Conservation (phyloP, 257 asterid genomes). For the Solanum etuberosum region DNA sequence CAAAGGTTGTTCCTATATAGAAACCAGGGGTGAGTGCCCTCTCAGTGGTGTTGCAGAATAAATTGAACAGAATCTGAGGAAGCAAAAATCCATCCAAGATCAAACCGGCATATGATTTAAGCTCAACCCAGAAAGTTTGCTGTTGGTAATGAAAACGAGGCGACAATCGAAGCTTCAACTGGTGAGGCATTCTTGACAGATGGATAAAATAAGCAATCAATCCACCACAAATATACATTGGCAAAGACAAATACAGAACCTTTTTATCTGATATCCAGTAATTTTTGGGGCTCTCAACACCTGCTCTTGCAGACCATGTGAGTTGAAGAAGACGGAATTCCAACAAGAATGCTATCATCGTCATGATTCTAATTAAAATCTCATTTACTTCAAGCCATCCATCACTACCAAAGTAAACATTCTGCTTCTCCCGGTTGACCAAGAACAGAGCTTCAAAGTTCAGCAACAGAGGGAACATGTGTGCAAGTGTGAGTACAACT, state of each 20-base stretch:
- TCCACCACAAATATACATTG: slow-evolving; percentile 61
- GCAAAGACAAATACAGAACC: slow-evolving; percentile 51
- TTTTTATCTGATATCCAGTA: slow-evolving; percentile 62
- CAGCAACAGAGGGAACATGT: slow-evolving; percentile 63
- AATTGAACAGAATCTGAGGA: slow-evolving; percentile 72
- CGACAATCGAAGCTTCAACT: slow-evolving; percentile 8
- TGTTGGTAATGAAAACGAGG: neutral
- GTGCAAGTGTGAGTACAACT: slow-evolving; percentile 56
- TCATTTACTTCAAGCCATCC: slow-evolving; percentile 88
- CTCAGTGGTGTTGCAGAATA: slow-evolving; percentile 38
- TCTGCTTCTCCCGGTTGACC: slow-evolving; percentile 30
- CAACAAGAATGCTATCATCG: slow-evolving; percentile 83
- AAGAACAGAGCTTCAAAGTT: slow-evolving; percentile 80
- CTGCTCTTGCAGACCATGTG: slow-evolving; percentile 65
- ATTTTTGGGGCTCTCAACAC: slow-evolving; percentile 23
- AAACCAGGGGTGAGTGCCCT: slow-evolving; percentile 57
- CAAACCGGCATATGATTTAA: slow-evolving; percentile 64
- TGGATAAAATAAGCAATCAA: slow-evolving; percentile 57
- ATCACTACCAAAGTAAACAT: slow-evolving; percentile 44
- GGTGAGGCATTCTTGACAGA: slow-evolving; percentile 27
- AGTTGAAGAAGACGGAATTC: slow-evolving; percentile 74
- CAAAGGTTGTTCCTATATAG: slow-evolving; percentile 53
- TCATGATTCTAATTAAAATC: slow-evolving; percentile 72
- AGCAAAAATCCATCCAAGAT: slow-evolving; percentile 66
- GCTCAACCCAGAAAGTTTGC: slow-evolving; percentile 49